Base-by-base conservation (phyloP, 495 filamentous ascomycete genomes). In the Geoglossum glabrum region DNA sequence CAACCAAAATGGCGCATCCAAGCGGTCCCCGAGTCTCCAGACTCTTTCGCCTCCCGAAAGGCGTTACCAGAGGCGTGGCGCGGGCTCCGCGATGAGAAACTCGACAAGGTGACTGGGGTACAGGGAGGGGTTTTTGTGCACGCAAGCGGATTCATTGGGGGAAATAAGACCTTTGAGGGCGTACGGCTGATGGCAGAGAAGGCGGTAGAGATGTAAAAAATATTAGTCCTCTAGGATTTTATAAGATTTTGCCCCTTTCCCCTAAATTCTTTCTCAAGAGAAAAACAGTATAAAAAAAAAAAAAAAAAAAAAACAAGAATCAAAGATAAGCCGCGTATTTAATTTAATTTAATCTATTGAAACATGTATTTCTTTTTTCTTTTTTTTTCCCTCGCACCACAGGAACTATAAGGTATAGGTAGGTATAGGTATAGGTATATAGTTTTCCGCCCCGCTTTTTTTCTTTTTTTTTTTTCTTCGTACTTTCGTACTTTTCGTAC, bases 101-200 rank as follows among this genome's bases (percentile, higher is more conserved):
- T 98, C 58, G 84, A 87, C 66, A 72, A 78, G 58, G 74, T 93
- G 7, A 70, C 78, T 34, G 87, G 87, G 0, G 73, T 92, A 4
- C 71, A 72, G 28, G 92, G 90, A 6, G 79, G 85, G 40, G 80
- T 97, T 25, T 98, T 98, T 67, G 84, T 95, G 56, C 92, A 98
- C 64, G 90, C 92, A 8, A 83, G 81, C 56, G 93, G 92, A 4
- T 98, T 98, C 68, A 95, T 97, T 68, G 92, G 93, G 19, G 92
- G 92, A 2, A 93, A 95, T 67, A 82, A 83, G 73, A 90, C 83
- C 0, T 88, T 82, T 65, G 87, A 93, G 54, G 93, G 92, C n/a
- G 90, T 82, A 27, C 73, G 86, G 65, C 79, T 80, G 52, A 90
- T 97, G 87, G 89, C 90, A 40, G 72, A 78, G 64, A 86, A 82